Evolutionary conservation across 768 basidiomycete species (phyloP).

Genomic region (Tricholoma sp.): DNA sequence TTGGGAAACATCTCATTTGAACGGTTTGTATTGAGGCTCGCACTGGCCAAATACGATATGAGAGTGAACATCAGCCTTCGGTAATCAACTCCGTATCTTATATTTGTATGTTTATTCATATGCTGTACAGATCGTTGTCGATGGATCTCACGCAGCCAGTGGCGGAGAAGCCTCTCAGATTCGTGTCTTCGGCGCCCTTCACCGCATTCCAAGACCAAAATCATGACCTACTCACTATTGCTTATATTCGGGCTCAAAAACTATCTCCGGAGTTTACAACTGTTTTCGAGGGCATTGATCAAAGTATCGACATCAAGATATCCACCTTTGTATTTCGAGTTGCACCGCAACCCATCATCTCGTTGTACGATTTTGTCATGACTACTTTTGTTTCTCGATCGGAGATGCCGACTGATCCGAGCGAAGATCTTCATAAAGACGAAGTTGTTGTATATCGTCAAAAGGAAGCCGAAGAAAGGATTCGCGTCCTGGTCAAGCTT

Average conservation of each 20-base stretch:
- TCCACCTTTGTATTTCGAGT: constrained; percentile 89
- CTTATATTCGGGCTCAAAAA: constrained; percentile 76
- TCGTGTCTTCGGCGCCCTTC: constrained; percentile 58
- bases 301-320: constrained; percentile 79
- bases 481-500: constrained; percentile 77
- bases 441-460: background rate
- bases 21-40: constrained; percentile 71
- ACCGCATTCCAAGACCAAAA: constrained; percentile 29
- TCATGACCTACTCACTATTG: constrained; percentile 70
- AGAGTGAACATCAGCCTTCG: constrained; percentile 77
- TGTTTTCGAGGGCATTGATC: constrained; percentile 80
- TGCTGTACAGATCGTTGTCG: constrained; percentile 54
- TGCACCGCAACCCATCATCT: constrained; percentile 85
- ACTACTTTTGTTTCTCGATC: constrained; percentile 76
- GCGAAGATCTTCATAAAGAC: background rate
- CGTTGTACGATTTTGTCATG: constrained; percentile 96
- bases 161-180: constrained; percentile 42
- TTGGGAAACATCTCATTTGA: constrained; percentile 79
- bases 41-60: constrained; percentile 81
- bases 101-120: constrained; percentile 6
- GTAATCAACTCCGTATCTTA: constrained; percentile 29
- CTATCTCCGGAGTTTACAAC: constrained; percentile 82
- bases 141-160: constrained; percentile 67
- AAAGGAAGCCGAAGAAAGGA: constrained; percentile 43
- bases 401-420: background rate